Evolutionary conservation across 441 rosid species (phyloP).

Genomic region (Adansonia grandidieri): DNA sequence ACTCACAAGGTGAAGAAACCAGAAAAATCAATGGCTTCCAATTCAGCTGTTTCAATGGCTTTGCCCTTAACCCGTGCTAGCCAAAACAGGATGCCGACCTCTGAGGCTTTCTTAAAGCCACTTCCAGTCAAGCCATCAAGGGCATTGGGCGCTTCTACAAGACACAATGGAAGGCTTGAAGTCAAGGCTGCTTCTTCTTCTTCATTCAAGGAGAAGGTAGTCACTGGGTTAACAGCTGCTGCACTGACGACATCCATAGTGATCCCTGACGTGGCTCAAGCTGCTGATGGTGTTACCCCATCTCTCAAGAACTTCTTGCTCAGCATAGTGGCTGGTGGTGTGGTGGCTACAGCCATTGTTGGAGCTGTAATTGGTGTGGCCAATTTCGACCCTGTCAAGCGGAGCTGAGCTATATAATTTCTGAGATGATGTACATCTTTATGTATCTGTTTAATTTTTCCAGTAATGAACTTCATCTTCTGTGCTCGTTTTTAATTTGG

Average conservation of each 20-base stretch:
- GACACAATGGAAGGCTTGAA: slow-evolving; percentile 40
- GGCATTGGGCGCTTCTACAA: slow-evolving; percentile 21
- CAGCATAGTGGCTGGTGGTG: slow-evolving; percentile 82
- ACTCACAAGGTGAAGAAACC: neutral
- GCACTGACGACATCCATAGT: slow-evolving; percentile 78
- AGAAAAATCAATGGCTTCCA: slow-evolving; percentile 55
- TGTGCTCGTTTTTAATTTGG: neutral
- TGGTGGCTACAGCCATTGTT: slow-evolving; percentile 54
- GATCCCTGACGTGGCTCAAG: slow-evolving; percentile 78
- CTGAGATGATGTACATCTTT: neutral
- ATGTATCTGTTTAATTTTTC: slow-evolving; percentile 5
- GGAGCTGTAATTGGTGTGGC: slow-evolving; percentile 82
- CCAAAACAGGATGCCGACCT: slow-evolving; percentile 43
- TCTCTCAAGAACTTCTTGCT: slow-evolving; percentile 93
- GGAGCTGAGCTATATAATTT: slow-evolving; percentile 42
- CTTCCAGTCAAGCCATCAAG: slow-evolving; percentile 50
- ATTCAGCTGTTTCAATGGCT: slow-evolving; percentile 66
- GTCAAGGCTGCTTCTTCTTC: slow-evolving; percentile 57
- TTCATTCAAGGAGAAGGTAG: slow-evolving; percentile 70
- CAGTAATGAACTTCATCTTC: neutral
- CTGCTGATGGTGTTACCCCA: slow-evolving; percentile 63
- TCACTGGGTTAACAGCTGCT: slow-evolving; percentile 67
- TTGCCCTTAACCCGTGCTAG: slow-evolving; percentile 45
- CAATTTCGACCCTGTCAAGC: slow-evolving; percentile 90
- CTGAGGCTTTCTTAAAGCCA: slow-evolving; percentile 55